These are phyloP conservation scores for Metarhizium rileyi DNA, from an alignment of 2,329 filamentous ascomycete genomes.

Conservation along the genomic window DNA sequence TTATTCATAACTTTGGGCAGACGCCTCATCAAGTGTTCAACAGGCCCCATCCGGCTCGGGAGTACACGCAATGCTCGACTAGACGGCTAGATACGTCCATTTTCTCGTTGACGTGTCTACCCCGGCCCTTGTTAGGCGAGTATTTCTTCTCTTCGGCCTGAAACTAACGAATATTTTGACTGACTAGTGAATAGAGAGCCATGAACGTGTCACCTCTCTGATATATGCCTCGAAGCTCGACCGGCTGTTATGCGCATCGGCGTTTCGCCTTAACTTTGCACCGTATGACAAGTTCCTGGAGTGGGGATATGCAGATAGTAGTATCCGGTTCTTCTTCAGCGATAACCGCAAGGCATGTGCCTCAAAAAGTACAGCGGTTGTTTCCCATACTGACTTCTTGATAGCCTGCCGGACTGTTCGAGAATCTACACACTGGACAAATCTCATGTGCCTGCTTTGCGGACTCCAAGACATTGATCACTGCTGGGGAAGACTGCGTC, in stretches of 20 bases:
- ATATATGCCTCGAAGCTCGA: constrained; percentile 72
- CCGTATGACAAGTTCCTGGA: constrained; percentile 91
- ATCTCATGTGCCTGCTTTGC: constrained; percentile 76
- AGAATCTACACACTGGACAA: constrained; percentile 88
- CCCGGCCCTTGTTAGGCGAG: constrained; percentile 64
- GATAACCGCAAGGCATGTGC: constrained; percentile 61
- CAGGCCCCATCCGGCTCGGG: constrained; percentile 67
- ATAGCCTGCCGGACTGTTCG: constrained; percentile 70
- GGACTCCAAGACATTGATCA: constrained; percentile 84
- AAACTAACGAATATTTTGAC: not conserved
- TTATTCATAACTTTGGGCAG: constrained; percentile 98
- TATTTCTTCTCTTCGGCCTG: not conserved
- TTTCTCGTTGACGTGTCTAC: constrained; percentile 65
- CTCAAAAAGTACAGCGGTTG: constrained; percentile 2
- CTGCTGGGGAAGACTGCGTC: constrained; percentile 85
- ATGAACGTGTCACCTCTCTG: constrained; percentile 72
- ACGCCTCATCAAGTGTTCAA: constrained; percentile 92
- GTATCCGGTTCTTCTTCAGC: constrained; percentile 79
- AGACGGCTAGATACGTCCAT: constrained; percentile 70
- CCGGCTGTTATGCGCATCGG: constrained; percentile 70
- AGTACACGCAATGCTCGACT: constrained; percentile 53
- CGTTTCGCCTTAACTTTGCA: constrained; percentile 78
- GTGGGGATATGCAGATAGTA: constrained; percentile 92
- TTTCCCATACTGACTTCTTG: constrained; percentile 17
- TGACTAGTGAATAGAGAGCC: constrained; percentile 37